Evolutionary conservation across 2,329 filamentous ascomycete genomes (phyloP).

Genomic region (Thelonectria blattea): DNA sequence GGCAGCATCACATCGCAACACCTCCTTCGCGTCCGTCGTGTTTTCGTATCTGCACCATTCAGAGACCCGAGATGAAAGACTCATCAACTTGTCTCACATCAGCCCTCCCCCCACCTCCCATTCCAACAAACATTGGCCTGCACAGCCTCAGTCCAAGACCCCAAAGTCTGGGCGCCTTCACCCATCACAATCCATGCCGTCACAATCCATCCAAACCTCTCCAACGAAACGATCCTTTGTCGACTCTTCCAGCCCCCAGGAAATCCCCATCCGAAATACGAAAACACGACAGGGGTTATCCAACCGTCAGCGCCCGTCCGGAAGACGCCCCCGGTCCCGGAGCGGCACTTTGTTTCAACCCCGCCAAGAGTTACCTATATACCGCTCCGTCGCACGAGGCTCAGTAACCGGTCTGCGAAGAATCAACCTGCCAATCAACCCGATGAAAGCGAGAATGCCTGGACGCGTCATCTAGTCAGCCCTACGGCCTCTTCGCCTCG

Average conservation of each 20-base stretch:
- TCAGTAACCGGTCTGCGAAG: neutral
- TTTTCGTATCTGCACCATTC: neutral
- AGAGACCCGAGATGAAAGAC: neutral
- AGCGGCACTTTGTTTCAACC: neutral
- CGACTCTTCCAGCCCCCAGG: neutral
- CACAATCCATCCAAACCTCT: neutral
- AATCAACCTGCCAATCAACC: neutral
- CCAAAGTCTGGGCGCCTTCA: neutral
- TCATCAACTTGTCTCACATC: neutral
- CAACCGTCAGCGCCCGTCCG: neutral
- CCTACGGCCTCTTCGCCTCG: neutral
- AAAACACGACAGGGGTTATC: neutral
- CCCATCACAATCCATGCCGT: neutral
- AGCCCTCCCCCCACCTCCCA: neutral
- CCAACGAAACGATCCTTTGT: neutral
- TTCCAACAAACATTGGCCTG: neutral
- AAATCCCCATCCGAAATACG: constrained; percentile 1
- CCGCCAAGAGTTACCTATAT: neutral
- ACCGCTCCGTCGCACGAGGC: neutral
- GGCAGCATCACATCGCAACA: neutral
- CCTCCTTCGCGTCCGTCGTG: neutral
- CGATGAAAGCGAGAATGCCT: neutral
- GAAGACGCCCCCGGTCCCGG: neutral
- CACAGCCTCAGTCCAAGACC: neutral
- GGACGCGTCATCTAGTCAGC: neutral